phyloP scores from a whole-genome alignment of 139 green algal genomes.

The Desmodesmus armatus region DNA sequence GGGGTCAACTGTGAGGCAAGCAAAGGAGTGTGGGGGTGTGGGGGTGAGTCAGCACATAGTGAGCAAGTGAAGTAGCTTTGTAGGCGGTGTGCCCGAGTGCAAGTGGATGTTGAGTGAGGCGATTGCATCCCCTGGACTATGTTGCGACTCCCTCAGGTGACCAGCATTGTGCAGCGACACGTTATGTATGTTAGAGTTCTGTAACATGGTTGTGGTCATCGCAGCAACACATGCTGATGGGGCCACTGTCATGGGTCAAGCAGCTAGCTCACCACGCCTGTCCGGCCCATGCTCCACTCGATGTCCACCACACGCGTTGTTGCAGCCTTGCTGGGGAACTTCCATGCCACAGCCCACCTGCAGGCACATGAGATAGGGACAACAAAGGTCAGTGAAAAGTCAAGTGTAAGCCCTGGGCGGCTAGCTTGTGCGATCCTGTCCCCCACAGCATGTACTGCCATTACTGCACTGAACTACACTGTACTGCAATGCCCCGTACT shows the following conservation, averaged over 20 bases:
- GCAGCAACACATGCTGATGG: no score
- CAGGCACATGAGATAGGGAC: no score
- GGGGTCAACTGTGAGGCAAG: conserved; percentile 61
- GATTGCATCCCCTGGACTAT: conserved; percentile 59
- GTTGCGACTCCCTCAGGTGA: conserved; percentile 25
- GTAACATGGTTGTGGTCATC: no score
- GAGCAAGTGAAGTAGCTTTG: no score
- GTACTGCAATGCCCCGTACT: no score
- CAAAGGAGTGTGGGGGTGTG: background rate
- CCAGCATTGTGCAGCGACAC: conserved; percentile 68
- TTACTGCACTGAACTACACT: no score
- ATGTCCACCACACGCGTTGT: conserved; percentile 58
- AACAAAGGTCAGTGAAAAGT: no score
- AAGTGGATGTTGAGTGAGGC: conserved; percentile 19
- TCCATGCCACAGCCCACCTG: conserved; percentile 68
- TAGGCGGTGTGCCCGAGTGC: no score
- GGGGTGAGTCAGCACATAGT: background rate
- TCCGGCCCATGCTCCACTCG: conserved; percentile 56
- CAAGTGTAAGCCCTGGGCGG: no score
- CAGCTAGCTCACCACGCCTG: conserved; percentile 36
- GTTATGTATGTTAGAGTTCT: conserved; percentile 10
- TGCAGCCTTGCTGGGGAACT: conserved; percentile 61
- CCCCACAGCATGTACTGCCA: no score
- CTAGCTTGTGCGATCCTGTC: no score
- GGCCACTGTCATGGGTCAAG: no score